Evolutionary conservation across 208 protist species (phyloP), one percentile per base, ranked within the genome.

Genomic region (Vickermania ingenoplastis): DNA sequence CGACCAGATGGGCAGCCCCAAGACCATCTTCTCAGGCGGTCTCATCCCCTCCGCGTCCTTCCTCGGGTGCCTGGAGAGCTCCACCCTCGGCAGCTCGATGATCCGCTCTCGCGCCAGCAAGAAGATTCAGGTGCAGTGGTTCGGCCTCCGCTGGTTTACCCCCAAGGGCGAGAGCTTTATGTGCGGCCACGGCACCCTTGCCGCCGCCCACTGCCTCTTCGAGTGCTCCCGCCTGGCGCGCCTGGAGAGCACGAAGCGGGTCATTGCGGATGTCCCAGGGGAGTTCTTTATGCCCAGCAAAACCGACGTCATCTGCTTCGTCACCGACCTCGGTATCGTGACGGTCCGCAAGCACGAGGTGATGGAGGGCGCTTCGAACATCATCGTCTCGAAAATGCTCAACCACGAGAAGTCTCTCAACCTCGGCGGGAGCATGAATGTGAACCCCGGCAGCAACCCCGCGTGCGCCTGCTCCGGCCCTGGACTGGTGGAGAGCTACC

Each of bases 61-160:
- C 66, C 75, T 72, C 29, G 73, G 77, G 17, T 63, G 63, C 31
- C 48, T 67, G 31, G 62, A 53, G 29, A 54, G 36, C 31, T 75
- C 66, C 64, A 77, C 79, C 61, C 55, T 83, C 22, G 61, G 74
- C 29, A 56, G 61, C 21, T 5, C 64, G 65, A 17, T 69, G 69
- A 5, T 54, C 24, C 21, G 13, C 7, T 11, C 11, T 25, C 21
- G 50, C 7, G 57, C 25, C 68, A 54, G 25, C 30, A 65, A 69
- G 57, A 65, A 66, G 22, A 59, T 77, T 67, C 69, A 85, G 65
- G 67, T 73, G 31, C 73, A 87, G 77, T 87, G 75, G 74, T 87
- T 83, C 59, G 80, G 80, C 41, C 70, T 92, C 1, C 79, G 86
- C 48, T 90, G 82, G 86, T 86, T 92, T 59, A 89, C 79, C 2